Evolutionary conservation across 2,329 filamentous ascomycete genomes (phyloP).

Genomic region (Macrophomina phaseolina): DNA sequence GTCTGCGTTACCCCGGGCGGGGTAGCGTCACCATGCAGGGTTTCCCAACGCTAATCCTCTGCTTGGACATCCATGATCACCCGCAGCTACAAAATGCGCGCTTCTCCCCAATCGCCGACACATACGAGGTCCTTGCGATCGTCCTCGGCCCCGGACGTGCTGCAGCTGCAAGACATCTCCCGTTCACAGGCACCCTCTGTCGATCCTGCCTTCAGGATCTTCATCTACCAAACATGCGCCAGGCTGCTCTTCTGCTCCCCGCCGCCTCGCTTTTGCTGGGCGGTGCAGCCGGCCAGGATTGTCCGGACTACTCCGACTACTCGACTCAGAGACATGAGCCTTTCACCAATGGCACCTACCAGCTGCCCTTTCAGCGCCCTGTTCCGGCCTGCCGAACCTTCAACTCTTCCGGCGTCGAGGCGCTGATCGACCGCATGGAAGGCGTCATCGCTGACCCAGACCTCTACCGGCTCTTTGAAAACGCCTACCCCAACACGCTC

Average conservation of each 20-base stretch:
- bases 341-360: slow-evolving; percentile 50
- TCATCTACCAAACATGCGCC: slow-evolving; percentile 3
- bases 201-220: background rate
- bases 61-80: background rate
- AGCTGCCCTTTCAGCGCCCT: slow-evolving; percentile 54
- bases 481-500: slow-evolving; percentile 75
- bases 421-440: slow-evolving; percentile 42
- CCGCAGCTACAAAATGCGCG: slow-evolving; percentile 15
- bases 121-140: slow-evolving; percentile 1
- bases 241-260: slow-evolving; percentile 8
- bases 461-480: slow-evolving; percentile 72
- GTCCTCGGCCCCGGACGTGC: background rate
- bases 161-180: slow-evolving; percentile 17
- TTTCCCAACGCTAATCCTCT: background rate
- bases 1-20: slow-evolving; percentile 12
- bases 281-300: slow-evolving; percentile 34
- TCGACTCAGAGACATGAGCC: slow-evolving; percentile 49
- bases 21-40: slow-evolving; percentile 10
- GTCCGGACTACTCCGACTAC: slow-evolving; percentile 54
- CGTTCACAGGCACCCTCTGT: background rate
- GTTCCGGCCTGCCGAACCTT: slow-evolving; percentile 53
- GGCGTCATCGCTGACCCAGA: slow-evolving; percentile 59
- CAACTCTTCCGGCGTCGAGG: slow-evolving; percentile 51
- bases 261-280: slow-evolving; percentile 8
- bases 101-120: background rate